phyloP scores from a whole-genome alignment of 305 asterid genomes.

The Stenogyne calaminthoides region DNA sequence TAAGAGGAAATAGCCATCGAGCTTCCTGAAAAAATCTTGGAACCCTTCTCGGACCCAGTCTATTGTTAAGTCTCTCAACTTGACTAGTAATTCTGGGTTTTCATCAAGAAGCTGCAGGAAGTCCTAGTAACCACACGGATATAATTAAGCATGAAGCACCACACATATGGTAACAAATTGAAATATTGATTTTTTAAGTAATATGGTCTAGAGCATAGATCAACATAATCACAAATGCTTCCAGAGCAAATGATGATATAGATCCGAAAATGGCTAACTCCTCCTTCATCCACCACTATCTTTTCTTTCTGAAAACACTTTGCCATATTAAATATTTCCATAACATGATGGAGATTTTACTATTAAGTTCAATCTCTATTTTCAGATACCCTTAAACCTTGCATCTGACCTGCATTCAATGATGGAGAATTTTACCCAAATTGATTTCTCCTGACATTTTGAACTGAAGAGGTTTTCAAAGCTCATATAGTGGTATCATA shows the following conservation, averaged over 20 bases:
- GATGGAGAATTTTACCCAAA: conserved; percentile 6
- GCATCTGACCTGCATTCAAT: conserved; percentile 9
- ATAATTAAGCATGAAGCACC: conserved; percentile 22
- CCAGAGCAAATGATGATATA: conserved; percentile 15
- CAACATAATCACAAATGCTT: conserved; percentile 13
- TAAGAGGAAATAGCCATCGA: conserved; percentile 62
- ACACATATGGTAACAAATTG: conserved; percentile 10
- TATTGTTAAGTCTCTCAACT: conserved; percentile 64
- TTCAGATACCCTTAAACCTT: not conserved
- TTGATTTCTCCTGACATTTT: not conserved
- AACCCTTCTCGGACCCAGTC: conserved; percentile 94
- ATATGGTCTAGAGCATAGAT: conserved; percentile 3
- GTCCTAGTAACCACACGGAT: conserved; percentile 53
- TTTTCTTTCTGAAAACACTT: conserved; percentile 1
- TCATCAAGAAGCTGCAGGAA: conserved; percentile 75
- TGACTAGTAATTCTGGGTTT: conserved; percentile 58
- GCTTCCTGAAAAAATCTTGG: conserved; percentile 83
- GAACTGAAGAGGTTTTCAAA: not conserved
- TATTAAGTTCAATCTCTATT: not conserved
- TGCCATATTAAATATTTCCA: not conserved
- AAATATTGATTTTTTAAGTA: not conserved
- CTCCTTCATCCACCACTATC: not conserved
- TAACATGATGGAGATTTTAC: not conserved
- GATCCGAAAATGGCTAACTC: not conserved
- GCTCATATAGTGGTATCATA: not conserved